A percentile compares a stretch with the other conserved stretches of the same genome.
Evolutionary conservation across 192 early-diverging fungal species (phyloP).

Genomic region (Spinellus fusiger): DNA sequence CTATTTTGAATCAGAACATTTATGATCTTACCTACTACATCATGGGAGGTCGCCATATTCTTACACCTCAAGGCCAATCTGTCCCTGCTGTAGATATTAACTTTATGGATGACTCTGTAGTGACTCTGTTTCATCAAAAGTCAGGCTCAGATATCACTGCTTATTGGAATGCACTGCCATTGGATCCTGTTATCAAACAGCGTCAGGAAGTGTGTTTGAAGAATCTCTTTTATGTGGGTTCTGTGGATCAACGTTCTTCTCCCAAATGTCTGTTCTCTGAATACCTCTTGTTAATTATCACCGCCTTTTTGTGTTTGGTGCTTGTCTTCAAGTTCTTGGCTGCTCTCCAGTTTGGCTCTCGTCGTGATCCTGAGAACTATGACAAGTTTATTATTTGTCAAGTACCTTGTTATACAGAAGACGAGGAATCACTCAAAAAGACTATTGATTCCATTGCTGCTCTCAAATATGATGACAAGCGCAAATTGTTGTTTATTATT

Average conservation of each 20-base stretch:
- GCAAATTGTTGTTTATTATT: conserved; percentile 84
- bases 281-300: conserved; percentile 77
- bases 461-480: conserved; percentile 79
- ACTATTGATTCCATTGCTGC: conserved; percentile 80
- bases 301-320: conserved; percentile 76
- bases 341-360: conserved; percentile 63
- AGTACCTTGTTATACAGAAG: conserved; percentile 95
- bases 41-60: conserved; percentile 38
- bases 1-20: conserved; percentile 63
- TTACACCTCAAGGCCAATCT: conserved; percentile 33
- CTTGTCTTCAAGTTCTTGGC: conserved; percentile 77
- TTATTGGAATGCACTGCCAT: conserved; percentile 49
- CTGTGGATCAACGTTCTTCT: conserved; percentile 79
- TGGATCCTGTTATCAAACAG: conserved; percentile 36
- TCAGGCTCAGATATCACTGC: conserved; percentile 59
- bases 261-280: conserved; percentile 73
- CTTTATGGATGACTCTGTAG: conserved; percentile 56
- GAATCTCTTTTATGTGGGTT: conserved; percentile 80
- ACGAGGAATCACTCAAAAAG: conserved; percentile 71
- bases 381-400: conserved; percentile 95
- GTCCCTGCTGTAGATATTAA: conserved; percentile 34
- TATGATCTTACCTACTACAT: conserved; percentile 72
- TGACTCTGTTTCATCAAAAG: conserved; percentile 58
- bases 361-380: conserved; percentile 72
- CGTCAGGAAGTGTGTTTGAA: conserved; percentile 71